A percentile compares a stretch with the other conserved stretches of the same genome.
Evolutionary conservation across 345 rosid genomes (phyloP).

Genomic region (Acer saccharum): DNA sequence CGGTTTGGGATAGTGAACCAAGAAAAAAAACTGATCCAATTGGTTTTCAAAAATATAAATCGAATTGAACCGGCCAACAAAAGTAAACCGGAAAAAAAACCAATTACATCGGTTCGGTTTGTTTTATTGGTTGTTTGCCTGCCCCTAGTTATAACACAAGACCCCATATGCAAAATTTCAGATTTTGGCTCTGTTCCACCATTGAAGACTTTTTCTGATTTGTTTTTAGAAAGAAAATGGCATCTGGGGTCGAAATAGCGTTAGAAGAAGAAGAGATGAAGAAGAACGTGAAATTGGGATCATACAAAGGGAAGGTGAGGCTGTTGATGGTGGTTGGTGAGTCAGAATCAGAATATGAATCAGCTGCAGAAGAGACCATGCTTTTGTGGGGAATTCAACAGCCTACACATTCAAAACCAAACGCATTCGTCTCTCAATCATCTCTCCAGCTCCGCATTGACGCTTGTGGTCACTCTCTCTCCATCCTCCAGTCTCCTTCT

Average conservation of each 20-base stretch:
- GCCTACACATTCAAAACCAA: conserved; percentile 70
- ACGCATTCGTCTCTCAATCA: conserved; percentile 78
- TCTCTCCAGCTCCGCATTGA: conserved; percentile 77
- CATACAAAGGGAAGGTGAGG: conserved; percentile 64
- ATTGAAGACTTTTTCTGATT: neutral
- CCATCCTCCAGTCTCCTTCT: conserved; percentile 88
- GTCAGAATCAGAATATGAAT: conserved; percentile 38
- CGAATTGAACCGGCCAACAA: no score
- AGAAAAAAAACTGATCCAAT: no score
- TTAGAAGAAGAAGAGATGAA: conserved; percentile 27
- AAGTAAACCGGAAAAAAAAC: no score
- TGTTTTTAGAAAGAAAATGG: conserved; percentile 6
- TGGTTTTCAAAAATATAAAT: no score
- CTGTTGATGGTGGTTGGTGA: conserved; percentile 26
- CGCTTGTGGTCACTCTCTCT: conserved; percentile 85
- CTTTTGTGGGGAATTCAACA: conserved; percentile 88
- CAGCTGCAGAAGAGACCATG: conserved; percentile 87
- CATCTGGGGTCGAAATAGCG: conserved; percentile 5
- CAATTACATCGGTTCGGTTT: no score
- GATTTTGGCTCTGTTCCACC: no score
- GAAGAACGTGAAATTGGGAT: conserved; percentile 44
- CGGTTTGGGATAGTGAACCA: no score
- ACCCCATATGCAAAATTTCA: no score
- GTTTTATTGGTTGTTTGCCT: no score
- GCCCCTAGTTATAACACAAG: no score